Conservation (phyloP, 176 grass and related monocot genomes). For the Hordeum vulgare region MorexV3_pseudomolecules_assembly NC_058523.1:259152159-259152658, state of each 20-base stretch:
- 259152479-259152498: slow-evolving; percentile 42
- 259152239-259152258: slow-evolving; percentile 36
- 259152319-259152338: slow-evolving; percentile 91
- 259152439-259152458: slow-evolving; percentile 73
- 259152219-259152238: slow-evolving; percentile 50
- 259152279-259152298: slow-evolving; percentile 92
- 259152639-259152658: slow-evolving; percentile 50
- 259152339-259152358: slow-evolving; percentile 51
- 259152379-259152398: slow-evolving; percentile 64
- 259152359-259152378: slow-evolving; percentile 11
- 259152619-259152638: slow-evolving; percentile 72
- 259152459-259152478: slow-evolving; percentile 74
- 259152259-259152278: slow-evolving; percentile 35
- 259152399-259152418: slow-evolving; percentile 97
- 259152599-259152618: slow-evolving; percentile 80
- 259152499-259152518: slow-evolving; percentile 66
- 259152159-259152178: slow-evolving; percentile 23
- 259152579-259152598: slow-evolving; percentile 84
- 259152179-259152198: slow-evolving; percentile 54
- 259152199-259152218: slow-evolving; percentile 56
- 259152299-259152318: slow-evolving; percentile 98
- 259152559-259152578: slow-evolving; percentile 88
- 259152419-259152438: slow-evolving; percentile 36
- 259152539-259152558: slow-evolving; percentile 60
- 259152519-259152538: slow-evolving; percentile 75